phyloP scores from a whole-genome alignment of 176 grass and related monocot species.

The Elymus sibiricus region DNA sequence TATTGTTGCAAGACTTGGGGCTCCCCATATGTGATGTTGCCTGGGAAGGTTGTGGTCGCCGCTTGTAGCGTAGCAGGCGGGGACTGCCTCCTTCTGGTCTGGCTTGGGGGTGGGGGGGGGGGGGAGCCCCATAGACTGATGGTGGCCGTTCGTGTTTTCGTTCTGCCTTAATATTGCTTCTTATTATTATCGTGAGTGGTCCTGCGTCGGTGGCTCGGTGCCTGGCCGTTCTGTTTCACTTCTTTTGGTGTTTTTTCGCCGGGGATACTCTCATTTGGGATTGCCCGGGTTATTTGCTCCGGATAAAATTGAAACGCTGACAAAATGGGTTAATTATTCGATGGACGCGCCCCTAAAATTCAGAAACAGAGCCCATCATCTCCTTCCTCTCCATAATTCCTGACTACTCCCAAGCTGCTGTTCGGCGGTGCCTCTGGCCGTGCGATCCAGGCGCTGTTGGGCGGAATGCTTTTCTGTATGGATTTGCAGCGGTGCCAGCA shows the following conservation, averaged over 20 bases:
- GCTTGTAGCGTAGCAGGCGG: neutral
- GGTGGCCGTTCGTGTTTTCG: slow-evolving; percentile 24
- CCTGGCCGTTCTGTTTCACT: neutral
- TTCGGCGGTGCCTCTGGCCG: neutral
- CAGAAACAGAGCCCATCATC: too few species aligned
- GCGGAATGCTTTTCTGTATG: too few species aligned
- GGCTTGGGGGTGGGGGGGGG: slow-evolving; percentile 9
- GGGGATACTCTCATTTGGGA: neutral
- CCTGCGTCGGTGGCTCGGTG: neutral
- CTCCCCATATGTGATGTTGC: neutral
- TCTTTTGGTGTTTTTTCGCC: neutral
- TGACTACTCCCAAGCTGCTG: neutral
- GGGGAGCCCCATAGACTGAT: slow-evolving; percentile 4
- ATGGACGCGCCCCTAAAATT: too few species aligned
- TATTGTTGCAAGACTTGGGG: slow-evolving; percentile 31
- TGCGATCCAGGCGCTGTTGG: too few species aligned
- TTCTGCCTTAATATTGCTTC: slow-evolving; percentile 14
- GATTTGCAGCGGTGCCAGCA: too few species aligned
- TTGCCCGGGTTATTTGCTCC: neutral
- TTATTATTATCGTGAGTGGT: slow-evolving; percentile 17
- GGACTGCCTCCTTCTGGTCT: neutral
- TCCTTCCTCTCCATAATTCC: too few species aligned
- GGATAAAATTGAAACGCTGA: neutral
- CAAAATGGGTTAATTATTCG: too few species aligned
- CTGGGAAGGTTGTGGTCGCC: neutral